A percentile compares a stretch with the other conserved stretches of the same genome.
phyloP scores from a whole-genome alignment of 192 early-diverging fungal species.

The Coemansia sp. region DNA sequence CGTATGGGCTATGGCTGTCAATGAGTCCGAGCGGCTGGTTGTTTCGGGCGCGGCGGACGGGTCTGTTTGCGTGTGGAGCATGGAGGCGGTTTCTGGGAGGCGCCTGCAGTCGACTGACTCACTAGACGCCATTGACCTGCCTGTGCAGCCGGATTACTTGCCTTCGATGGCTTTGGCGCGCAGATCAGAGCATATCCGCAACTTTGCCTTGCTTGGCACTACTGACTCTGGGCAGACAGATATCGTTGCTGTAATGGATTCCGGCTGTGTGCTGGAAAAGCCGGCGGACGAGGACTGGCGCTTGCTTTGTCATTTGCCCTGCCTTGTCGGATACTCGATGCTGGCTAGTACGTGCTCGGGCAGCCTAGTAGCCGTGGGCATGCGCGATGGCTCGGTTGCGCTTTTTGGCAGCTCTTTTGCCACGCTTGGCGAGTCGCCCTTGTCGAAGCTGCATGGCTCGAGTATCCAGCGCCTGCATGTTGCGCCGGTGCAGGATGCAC shows the following conservation, averaged over 20 bases:
- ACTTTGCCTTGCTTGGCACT: conserved; percentile 47
- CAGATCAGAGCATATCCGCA: conserved; percentile 43
- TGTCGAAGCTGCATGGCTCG: not conserved
- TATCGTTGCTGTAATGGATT: conserved; percentile 43
- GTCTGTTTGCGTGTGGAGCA: conserved; percentile 71
- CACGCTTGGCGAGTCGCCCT: not conserved
- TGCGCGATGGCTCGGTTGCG: conserved; percentile 34
- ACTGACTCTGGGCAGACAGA: not conserved
- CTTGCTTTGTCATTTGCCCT: not conserved
- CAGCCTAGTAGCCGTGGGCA: conserved; percentile 19
- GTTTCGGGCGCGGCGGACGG: conserved; percentile 81
- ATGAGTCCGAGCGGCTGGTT: conserved; percentile 50
- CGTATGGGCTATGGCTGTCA: conserved; percentile 75
- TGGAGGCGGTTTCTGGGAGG: conserved; percentile 14
- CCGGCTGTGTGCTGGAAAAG: conserved; percentile 39
- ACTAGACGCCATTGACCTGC: conserved; percentile 16
- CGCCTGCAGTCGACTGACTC: conserved; percentile 27
- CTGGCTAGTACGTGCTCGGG: conserved; percentile 4
- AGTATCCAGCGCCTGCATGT: conserved; percentile 1
- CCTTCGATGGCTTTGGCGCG: conserved; percentile 2
- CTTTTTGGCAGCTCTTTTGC: not conserved
- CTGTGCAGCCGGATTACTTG: conserved; percentile 17
- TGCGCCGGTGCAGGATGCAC: not conserved
- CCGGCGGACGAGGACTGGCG: not conserved
- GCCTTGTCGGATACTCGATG: conserved; percentile 27